phyloP scores from a whole-genome alignment of 208 protist species.

The Trypanosomatidae sp. region DNA sequence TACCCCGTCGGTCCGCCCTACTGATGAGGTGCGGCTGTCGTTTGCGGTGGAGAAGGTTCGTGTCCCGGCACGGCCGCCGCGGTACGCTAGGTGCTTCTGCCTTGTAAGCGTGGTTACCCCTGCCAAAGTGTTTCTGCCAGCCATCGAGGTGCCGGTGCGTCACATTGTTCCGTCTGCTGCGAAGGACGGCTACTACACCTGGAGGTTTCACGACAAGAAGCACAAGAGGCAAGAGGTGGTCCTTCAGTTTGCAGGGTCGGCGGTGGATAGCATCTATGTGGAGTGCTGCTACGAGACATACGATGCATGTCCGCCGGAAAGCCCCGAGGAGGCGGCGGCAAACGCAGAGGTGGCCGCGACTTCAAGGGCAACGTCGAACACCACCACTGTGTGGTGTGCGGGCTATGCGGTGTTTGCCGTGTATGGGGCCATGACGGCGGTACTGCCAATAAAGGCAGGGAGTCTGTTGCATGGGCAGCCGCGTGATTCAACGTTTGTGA shows the following conservation, averaged over 20 bases:
- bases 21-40: slow-evolving; percentile 16
- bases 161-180: slow-evolving; percentile 33
- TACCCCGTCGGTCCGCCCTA: slow-evolving; percentile 6
- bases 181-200: slow-evolving; percentile 48
- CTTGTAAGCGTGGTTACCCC: slow-evolving; percentile 61
- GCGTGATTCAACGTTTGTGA: neutral
- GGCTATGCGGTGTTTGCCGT: slow-evolving; percentile 57
- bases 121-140: slow-evolving; percentile 54
- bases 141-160: slow-evolving; percentile 48
- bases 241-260: slow-evolving; percentile 39
- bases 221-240: slow-evolving; percentile 20
- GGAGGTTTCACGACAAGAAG: slow-evolving; percentile 51
- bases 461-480: slow-evolving; percentile 39
- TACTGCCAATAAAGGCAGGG: slow-evolving; percentile 36
- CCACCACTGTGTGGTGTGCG: slow-evolving; percentile 55
- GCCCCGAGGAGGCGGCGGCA: neutral
- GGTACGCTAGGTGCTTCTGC: slow-evolving; percentile 57
- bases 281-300: slow-evolving; percentile 77
- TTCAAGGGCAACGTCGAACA: neutral
- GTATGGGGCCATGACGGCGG: slow-evolving; percentile 26
- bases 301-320: slow-evolving; percentile 1
- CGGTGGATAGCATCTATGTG: slow-evolving; percentile 59
- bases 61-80: slow-evolving; percentile 31
- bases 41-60: slow-evolving; percentile 59
- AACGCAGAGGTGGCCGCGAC: neutral